These are phyloP conservation scores for Crithidia thermophila DNA, from an alignment of 208 protist genomes.

Conservation along the genomic window DNA sequence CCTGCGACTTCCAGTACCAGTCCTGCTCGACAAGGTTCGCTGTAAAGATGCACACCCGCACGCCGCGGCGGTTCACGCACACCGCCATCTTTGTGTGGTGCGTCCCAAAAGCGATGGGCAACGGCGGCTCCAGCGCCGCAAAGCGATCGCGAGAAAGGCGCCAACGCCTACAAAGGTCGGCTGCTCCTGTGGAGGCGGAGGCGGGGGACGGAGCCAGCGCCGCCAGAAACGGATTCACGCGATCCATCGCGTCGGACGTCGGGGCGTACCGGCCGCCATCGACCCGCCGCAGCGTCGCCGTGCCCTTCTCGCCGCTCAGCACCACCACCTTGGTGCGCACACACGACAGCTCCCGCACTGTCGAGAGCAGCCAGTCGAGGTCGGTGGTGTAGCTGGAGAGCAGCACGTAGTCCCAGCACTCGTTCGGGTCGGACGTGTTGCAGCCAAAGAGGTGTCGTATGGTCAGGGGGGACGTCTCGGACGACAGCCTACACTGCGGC, in stretches of 20 bases:
- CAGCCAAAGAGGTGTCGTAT: conserved; percentile 57
- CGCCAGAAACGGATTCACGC: conserved; percentile 24
- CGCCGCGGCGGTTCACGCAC: conserved; percentile 51
- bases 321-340: conserved; percentile 44
- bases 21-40: conserved; percentile 77
- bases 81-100: conserved; percentile 85
- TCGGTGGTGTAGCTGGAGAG: conserved; percentile 81
- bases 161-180: neutral
- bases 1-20: conserved; percentile 74
- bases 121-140: conserved; percentile 54
- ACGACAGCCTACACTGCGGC: too few species aligned
- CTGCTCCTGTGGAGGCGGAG: neutral
- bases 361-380: conserved; percentile 54
- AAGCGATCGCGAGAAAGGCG: conserved; percentile 29
- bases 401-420: conserved; percentile 63
- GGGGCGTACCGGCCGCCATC: neutral
- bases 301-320: conserved; percentile 61
- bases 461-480: conserved; percentile 17
- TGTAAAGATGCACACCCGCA: conserved; percentile 74
- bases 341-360: conserved; percentile 38
- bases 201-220: neutral
- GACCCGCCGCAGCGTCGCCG: conserved; percentile 28
- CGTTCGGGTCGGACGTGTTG: conserved; percentile 32
- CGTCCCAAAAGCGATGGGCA: conserved; percentile 80
- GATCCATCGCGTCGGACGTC: conserved; percentile 19